Evolutionary conservation across 495 filamentous ascomycete genomes (phyloP).

Genomic region (Aspergillus sclerotioniger): DNA sequence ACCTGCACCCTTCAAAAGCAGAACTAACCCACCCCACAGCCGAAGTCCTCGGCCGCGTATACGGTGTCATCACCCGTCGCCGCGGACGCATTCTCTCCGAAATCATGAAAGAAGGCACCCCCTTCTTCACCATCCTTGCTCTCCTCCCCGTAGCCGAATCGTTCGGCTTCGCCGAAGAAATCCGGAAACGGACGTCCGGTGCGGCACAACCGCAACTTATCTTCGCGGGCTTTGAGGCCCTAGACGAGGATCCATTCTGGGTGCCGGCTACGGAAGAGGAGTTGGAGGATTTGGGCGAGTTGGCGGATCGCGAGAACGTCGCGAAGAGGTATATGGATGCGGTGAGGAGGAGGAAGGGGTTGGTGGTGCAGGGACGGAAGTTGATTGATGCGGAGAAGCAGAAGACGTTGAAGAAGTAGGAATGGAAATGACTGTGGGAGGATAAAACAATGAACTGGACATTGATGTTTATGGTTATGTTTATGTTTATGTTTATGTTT

Average conservation of each 20-base stretch:
- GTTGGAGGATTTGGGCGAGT: constrained; percentile 90
- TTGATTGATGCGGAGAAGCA: constrained; percentile 96
- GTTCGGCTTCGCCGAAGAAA: constrained; percentile 94
- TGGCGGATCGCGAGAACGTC: constrained; percentile 90
- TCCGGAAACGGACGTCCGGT: constrained; percentile 89
- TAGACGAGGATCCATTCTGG: constrained; percentile 96
- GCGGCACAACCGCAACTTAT: constrained; percentile 89
- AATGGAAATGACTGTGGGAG: too few species aligned
- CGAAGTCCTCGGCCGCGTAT: constrained; percentile 92
- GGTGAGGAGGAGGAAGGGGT: constrained; percentile 79
- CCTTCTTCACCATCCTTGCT: constrained; percentile 90
- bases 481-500: too few species aligned
- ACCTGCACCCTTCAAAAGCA: constrained; percentile 10
- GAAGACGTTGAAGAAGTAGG: constrained; percentile 92
- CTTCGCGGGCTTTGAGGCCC: constrained; percentile 85
- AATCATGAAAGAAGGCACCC: constrained; percentile 88
- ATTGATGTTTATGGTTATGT: too few species aligned
- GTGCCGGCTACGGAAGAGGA: constrained; percentile 96
- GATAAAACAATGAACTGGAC: too few species aligned
- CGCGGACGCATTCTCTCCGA: constrained; percentile 88
- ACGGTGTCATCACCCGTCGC: constrained; percentile 87
- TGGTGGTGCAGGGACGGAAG: constrained; percentile 77
- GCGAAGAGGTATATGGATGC: constrained; percentile 94
- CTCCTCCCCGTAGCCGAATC: constrained; percentile 88
- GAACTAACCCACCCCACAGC: constrained; percentile 45